phyloP scores from a whole-genome alignment of 108 stramenopile genomes.

The Parmales sp. region DNA sequence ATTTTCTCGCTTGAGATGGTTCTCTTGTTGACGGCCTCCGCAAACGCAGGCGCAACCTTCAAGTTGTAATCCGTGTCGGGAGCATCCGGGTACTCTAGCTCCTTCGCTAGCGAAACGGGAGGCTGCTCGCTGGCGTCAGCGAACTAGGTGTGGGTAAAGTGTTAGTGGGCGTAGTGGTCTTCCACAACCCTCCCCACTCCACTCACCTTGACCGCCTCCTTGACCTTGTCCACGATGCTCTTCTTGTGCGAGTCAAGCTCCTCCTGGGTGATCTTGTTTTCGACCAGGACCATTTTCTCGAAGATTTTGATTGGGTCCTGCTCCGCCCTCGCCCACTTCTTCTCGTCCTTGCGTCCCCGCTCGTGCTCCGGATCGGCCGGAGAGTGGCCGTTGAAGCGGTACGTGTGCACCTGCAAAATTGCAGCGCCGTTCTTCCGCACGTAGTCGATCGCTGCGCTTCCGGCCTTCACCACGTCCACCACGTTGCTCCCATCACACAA shows the following conservation, averaged over 20 bases:
- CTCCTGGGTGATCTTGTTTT: conserved; percentile 73
- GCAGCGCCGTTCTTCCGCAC: conserved; percentile 90
- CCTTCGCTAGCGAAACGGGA: conserved; percentile 85
- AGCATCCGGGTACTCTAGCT: conserved; percentile 92
- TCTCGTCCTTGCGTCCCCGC: conserved; percentile 95
- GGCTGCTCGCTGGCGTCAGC: conserved; percentile 85
- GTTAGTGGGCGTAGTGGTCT: too few species aligned
- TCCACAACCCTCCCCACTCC: too few species aligned
- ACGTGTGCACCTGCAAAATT: conserved; percentile 93
- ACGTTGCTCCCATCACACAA: conserved; percentile 81
- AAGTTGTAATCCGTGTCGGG: conserved; percentile 91
- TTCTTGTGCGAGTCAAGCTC: conserved; percentile 75
- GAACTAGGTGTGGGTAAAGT: too few species aligned
- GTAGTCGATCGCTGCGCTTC: conserved; percentile 91
- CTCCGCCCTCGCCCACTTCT: conserved; percentile 86
- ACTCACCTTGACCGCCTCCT: conserved; percentile 80
- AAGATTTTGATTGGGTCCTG: conserved; percentile 93
- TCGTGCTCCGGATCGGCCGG: conserved; percentile 98
- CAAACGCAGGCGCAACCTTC: conserved; percentile 58
- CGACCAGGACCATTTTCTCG: conserved; percentile 64
- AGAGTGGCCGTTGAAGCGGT: conserved; percentile 94
- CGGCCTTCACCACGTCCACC: conserved; percentile 84
- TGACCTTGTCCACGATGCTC: conserved; percentile 68
- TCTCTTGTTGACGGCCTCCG: conserved; percentile 71
- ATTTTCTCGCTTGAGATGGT: conserved; percentile 65